A percentile compares a stretch with the other conserved stretches of the same genome.
Conservation (phyloP, 305 asterid genomes). For the Nicotiana rustica region DNA sequence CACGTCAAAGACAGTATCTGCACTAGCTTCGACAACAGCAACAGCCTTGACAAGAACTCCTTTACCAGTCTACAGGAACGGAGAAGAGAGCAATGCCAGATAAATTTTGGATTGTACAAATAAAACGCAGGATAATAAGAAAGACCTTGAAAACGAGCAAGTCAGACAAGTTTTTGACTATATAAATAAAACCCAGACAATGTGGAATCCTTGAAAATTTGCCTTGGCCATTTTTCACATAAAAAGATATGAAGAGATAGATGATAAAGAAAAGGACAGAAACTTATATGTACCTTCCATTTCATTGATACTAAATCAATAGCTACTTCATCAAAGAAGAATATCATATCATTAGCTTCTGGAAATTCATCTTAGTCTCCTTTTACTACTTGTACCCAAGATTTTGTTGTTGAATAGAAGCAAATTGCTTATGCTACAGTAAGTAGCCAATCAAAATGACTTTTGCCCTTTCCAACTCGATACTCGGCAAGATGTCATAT, state of each 20-base stretch:
- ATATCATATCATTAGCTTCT: neutral
- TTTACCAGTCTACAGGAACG: slow-evolving; percentile 72
- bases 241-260: slow-evolving; percentile 4
- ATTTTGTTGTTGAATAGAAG: slow-evolving; percentile 17
- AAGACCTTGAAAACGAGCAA: slow-evolving; percentile 19
- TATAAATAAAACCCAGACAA: slow-evolving; percentile 26
- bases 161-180: neutral
- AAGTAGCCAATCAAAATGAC: slow-evolving; percentile 12
- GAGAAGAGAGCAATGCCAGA: slow-evolving; percentile 26
- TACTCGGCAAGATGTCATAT: slow-evolving; percentile 24
- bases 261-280: slow-evolving; percentile 10
- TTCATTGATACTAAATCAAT: neutral
- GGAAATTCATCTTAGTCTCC: slow-evolving; percentile 25
- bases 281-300: neutral
- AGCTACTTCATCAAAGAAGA: neutral
- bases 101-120: neutral
- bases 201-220: slow-evolving; percentile 7
- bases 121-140: slow-evolving; percentile 18
- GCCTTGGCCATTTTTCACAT: neutral
- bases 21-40: slow-evolving; percentile 92
- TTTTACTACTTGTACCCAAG: neutral
- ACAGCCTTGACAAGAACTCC: slow-evolving; percentile 93
- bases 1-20: slow-evolving; percentile 92
- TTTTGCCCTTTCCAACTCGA: neutral
- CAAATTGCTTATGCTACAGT: slow-evolving; percentile 6